Evolutionary conservation across 768 basidiomycete genomes (phyloP).

Genomic region (Flagelloscypha sp.): DNA sequence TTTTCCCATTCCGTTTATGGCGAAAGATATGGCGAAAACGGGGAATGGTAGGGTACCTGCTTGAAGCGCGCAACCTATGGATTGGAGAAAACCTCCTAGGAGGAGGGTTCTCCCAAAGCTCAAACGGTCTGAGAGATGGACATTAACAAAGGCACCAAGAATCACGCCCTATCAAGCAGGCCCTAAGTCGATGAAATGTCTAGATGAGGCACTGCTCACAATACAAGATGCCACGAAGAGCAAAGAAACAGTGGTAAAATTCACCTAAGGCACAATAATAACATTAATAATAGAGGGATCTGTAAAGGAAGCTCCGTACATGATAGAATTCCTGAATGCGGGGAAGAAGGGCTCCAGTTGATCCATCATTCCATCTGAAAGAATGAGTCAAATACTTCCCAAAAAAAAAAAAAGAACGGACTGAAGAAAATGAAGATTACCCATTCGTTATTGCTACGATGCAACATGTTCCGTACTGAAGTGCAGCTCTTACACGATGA

Average conservation of each 20-base stretch:
- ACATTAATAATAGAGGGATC: too few relatives aligned
- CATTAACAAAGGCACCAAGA: constrained; percentile 31
- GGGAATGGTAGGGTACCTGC: constrained; percentile 39
- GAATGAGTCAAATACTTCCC: too few relatives aligned
- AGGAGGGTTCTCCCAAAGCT: constrained; percentile 36
- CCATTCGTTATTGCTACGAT: too few relatives aligned
- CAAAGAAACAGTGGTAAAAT: constrained; percentile 35
- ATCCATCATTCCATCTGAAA: constrained; percentile 9
- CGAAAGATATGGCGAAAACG: constrained; percentile 31
- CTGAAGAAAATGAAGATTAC: too few relatives aligned
- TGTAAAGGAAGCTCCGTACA: neutral
- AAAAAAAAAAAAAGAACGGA: too few relatives aligned
- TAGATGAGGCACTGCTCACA: too few relatives aligned
- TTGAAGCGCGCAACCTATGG: constrained; percentile 25
- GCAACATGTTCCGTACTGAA: too few relatives aligned
- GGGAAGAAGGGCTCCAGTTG: constrained; percentile 6
- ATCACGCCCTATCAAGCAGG: constrained; percentile 34
- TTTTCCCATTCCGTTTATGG: constrained; percentile 36
- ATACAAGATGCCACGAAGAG: constrained; percentile 25
- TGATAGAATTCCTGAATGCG: constrained; percentile 5
- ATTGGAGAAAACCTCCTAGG: constrained; percentile 22
- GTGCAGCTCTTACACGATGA: too few relatives aligned
- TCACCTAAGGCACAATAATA: constrained; percentile 18
- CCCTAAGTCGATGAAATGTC: too few relatives aligned
- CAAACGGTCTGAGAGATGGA: constrained; percentile 28